A percentile compares a stretch with the other conserved stretches of the same genome.
phyloP scores from a whole-genome alignment of 2,329 filamentous ascomycete species.

The Apiospora malaysiana region DNA sequence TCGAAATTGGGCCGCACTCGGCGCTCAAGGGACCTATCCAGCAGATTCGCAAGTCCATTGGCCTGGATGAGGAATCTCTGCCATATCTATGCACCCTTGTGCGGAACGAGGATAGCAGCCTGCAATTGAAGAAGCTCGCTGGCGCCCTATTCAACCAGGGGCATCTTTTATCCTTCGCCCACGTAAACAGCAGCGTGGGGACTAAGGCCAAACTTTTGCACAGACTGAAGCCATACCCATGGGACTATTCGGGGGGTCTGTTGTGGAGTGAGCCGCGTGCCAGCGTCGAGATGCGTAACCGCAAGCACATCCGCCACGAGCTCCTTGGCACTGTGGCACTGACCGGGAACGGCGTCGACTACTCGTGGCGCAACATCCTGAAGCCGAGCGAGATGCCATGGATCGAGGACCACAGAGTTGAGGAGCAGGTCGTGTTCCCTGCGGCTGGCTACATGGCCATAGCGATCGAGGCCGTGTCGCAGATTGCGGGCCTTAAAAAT shows the following conservation, averaged over 20 bases:
- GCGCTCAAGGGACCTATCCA: conserved; percentile 42
- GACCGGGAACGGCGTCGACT: conserved; percentile 28
- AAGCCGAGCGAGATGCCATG: conserved; percentile 28
- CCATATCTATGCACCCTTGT: not conserved
- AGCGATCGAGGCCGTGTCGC: conserved; percentile 29
- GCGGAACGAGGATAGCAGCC: not conserved
- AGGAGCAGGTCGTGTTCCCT: conserved; percentile 29
- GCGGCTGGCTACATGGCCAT: conserved; percentile 30
- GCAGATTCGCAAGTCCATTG: conserved; percentile 32
- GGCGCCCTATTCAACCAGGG: not conserved
- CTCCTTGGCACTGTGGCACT: conserved; percentile 22
- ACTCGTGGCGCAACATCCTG: conserved; percentile 30
- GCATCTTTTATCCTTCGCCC: not conserved
- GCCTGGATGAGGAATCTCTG: not conserved
- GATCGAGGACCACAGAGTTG: conserved; percentile 31
- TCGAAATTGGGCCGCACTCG: conserved; percentile 33
- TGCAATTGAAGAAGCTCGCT: not conserved
- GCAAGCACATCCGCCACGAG: conserved; percentile 28
- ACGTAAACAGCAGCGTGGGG: not conserved
- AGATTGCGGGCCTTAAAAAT: conserved; percentile 2
- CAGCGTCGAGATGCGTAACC: conserved; percentile 26
- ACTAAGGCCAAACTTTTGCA: not conserved
- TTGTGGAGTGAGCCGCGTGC: conserved; percentile 27
- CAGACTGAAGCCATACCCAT: conserved; percentile 43
- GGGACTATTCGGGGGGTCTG: conserved; percentile 39